Conservation (phyloP, 306 rosid genomes). For the Pterocarpus macrocarpus region DNA sequence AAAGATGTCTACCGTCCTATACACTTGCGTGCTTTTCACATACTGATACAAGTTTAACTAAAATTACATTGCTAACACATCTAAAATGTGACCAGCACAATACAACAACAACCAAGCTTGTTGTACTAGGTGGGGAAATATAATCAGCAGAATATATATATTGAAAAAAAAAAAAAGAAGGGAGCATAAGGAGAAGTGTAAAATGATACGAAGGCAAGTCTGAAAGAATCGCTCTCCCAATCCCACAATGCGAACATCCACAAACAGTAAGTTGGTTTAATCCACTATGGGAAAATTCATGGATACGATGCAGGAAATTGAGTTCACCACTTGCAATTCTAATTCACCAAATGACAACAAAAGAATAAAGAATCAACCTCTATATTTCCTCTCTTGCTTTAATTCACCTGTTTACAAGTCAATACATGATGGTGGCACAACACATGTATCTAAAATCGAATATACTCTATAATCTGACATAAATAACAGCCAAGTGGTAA, state of each 20-base stretch:
- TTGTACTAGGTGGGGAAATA: no score
- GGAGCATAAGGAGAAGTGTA: no score
- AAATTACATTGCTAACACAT: no score
- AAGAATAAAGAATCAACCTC: conserved; percentile 39
- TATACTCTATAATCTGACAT: conserved; percentile 38
- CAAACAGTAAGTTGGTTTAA: not conserved
- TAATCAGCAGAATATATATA: no score
- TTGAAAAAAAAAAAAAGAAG: no score
- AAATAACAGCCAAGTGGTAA: conserved; percentile 31
- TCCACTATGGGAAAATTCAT: not conserved
- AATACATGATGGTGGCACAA: conserved; percentile 34
- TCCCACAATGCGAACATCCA: not conserved
- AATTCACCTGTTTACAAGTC: conserved; percentile 34
- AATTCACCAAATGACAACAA: conserved; percentile 5
- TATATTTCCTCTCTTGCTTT: conserved; percentile 23
- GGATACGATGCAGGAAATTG: not conserved
- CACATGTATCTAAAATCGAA: conserved; percentile 30
- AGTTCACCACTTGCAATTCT: not conserved
- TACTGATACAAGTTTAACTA: no score
- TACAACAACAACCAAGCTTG: no score
- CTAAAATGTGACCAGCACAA: no score
- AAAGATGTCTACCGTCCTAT: no score
- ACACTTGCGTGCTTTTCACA: no score
- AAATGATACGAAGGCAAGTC: no score
- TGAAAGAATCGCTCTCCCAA: no score